These are phyloP conservation scores for Malus hybrid DNA, from an alignment of 331 rosid genomes.

Conservation along the genomic window DNA sequence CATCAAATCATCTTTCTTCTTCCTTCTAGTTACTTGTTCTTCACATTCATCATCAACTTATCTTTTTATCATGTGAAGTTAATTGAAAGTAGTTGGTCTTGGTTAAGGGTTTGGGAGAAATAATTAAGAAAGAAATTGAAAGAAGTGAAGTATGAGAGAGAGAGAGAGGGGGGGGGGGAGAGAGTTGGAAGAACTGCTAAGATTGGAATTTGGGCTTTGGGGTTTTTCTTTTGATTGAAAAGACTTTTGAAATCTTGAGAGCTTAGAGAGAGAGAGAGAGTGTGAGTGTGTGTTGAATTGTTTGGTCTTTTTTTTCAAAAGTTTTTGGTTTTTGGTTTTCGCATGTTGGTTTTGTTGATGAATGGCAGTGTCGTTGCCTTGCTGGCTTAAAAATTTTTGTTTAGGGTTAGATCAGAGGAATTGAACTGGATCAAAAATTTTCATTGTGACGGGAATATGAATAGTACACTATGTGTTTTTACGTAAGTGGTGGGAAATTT, in stretches of 20 bases:
- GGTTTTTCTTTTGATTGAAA: not conserved
- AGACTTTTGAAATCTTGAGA: not conserved
- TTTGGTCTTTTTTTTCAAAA: not conserved
- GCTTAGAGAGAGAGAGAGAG: not conserved
- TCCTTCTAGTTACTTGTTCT: not conserved
- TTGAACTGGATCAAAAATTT: slow-evolving; percentile 20
- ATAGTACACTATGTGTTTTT: too few species aligned
- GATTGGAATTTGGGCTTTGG: slow-evolving; percentile 1
- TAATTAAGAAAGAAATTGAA: not conserved
- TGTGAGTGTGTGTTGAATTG: not conserved
- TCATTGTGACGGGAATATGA: too few species aligned
- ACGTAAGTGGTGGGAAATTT: too few species aligned
- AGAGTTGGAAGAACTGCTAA: slow-evolving; percentile 7
- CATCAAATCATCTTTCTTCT: slow-evolving; percentile 9
- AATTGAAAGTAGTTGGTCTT: slow-evolving; percentile 22
- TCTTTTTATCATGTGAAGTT: not conserved
- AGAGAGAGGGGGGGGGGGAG: not conserved
- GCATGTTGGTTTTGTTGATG: slow-evolving; percentile 20
- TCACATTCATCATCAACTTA: not conserved
- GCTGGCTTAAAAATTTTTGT: not conserved
- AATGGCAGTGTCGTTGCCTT: not conserved
- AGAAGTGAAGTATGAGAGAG: slow-evolving; percentile 2
- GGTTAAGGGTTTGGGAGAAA: slow-evolving; percentile 31
- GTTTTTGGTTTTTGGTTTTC: not conserved
- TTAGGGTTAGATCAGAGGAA: slow-evolving; percentile 64